Conservation (phyloP, 495 filamentous ascomycete species). For the Aspergillus heteromorphus region DNA sequence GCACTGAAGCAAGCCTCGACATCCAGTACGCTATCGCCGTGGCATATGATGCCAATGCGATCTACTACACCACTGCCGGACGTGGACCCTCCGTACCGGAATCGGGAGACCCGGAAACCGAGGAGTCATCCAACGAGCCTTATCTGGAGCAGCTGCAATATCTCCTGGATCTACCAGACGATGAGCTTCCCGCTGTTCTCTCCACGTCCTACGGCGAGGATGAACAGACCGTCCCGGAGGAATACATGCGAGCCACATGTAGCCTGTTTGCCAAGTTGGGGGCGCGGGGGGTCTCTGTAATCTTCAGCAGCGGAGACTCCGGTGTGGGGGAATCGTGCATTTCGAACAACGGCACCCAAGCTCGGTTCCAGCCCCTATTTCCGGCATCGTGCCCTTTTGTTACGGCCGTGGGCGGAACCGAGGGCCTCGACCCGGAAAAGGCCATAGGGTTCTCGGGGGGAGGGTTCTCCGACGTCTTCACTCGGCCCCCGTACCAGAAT, state of each 20-base stretch:
- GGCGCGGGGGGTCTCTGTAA: slow-evolving; percentile 63
- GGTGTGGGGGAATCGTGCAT: slow-evolving; percentile 56
- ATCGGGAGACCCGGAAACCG: slow-evolving; percentile 34
- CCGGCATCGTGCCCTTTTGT: slow-evolving; percentile 79
- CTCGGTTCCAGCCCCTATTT: slow-evolving; percentile 61
- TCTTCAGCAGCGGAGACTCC: slow-evolving; percentile 70
- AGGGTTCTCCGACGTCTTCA: slow-evolving; percentile 69
- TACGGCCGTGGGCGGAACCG: slow-evolving; percentile 69
- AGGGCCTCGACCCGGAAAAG: slow-evolving; percentile 45
- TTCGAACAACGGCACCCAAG: slow-evolving; percentile 61
- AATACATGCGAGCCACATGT: slow-evolving; percentile 62
- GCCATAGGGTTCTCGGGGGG: slow-evolving; percentile 57
- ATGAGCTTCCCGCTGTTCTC: slow-evolving; percentile 65
- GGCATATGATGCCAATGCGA: slow-evolving; percentile 51
- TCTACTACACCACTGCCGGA: slow-evolving; percentile 64
- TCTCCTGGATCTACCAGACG: slow-evolving; percentile 54
- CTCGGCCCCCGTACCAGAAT: slow-evolving; percentile 60
- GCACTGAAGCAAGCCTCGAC: slow-evolving; percentile 64
- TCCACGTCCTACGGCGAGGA: slow-evolving; percentile 62
- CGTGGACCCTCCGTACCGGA: slow-evolving; percentile 53
- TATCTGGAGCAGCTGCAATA: slow-evolving; percentile 76
- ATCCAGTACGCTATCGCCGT: slow-evolving; percentile 63
- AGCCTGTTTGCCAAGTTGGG: slow-evolving; percentile 68
- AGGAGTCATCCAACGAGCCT: slow-evolving; percentile 64
- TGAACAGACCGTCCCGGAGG: slow-evolving; percentile 45